Evolutionary conservation across 441 rosid genomes (phyloP).

Genomic region (Viola pubescens): DNA sequence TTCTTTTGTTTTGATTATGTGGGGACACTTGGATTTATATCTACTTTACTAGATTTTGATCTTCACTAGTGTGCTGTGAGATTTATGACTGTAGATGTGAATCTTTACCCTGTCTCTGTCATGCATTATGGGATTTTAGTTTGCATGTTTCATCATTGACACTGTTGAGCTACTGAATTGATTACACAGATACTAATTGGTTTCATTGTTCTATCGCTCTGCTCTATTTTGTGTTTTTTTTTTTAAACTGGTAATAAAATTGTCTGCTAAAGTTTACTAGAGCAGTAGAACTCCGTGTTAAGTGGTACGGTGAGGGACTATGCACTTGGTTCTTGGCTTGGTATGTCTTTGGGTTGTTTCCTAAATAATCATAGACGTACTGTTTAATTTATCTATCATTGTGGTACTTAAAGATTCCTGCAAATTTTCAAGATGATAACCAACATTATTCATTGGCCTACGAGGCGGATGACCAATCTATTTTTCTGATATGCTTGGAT

Average conservation of each 20-base stretch:
- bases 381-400: not conserved
- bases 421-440: too few species aligned
- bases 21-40: slow-evolving; percentile 12
- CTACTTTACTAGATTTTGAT: slow-evolving; percentile 13
- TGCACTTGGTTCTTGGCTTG: not conserved
- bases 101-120: slow-evolving; percentile 6
- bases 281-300: too few species aligned
- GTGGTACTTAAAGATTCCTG: not conserved
- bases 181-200: slow-evolving; percentile 1
- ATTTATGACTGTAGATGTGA: slow-evolving; percentile 4
- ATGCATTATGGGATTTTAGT: slow-evolving; percentile 1
- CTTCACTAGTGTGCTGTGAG: slow-evolving; percentile 8
- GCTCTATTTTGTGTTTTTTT: too few species aligned
- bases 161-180: slow-evolving; percentile 13
- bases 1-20: slow-evolving; percentile 1
- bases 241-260: too few species aligned
- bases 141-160: slow-evolving; percentile 4
- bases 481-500: not conserved
- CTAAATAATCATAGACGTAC: not conserved
- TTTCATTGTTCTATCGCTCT: not conserved
- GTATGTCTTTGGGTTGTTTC: not conserved
- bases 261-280: too few species aligned
- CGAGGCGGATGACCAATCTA: not conserved
- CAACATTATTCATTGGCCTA: too few species aligned
- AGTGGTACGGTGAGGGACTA: too few species aligned